phyloP scores from a whole-genome alignment of 2,329 filamentous ascomycete genomes.

The Daldinia sp. region DNA sequence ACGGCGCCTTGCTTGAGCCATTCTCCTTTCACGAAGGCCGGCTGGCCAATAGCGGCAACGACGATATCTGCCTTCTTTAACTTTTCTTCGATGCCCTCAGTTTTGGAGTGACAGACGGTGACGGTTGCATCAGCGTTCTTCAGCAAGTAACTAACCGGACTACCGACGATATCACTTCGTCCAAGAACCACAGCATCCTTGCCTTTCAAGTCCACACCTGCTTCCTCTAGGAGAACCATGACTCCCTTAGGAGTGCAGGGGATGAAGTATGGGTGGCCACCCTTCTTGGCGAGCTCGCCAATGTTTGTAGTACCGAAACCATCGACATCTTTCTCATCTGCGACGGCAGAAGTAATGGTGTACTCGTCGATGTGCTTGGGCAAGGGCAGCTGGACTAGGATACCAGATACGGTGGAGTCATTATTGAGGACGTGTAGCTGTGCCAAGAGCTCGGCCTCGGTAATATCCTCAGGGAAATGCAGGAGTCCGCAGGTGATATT shows the following conservation, averaged over 20 bases:
- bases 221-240: slow-evolving; percentile 88
- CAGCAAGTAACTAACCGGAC: slow-evolving; percentile 93
- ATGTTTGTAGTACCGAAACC: slow-evolving; percentile 95
- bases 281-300: slow-evolving; percentile 94
- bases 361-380: slow-evolving; percentile 92
- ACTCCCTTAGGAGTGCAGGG: slow-evolving; percentile 98
- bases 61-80: slow-evolving; percentile 88
- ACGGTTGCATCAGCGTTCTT: slow-evolving; percentile 97
- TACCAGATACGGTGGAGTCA: slow-evolving; percentile 84
- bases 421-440: slow-evolving; percentile 85
- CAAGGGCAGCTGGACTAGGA: slow-evolving; percentile 91
- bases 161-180: slow-evolving; percentile 96
- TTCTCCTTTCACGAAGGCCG: slow-evolving; percentile 89
- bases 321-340: slow-evolving; percentile 96
- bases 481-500: slow-evolving; percentile 88
- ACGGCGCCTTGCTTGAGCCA: slow-evolving; percentile 96
- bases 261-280: slow-evolving; percentile 86
- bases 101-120: slow-evolving; percentile 94
- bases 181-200: slow-evolving; percentile 96
- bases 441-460: slow-evolving; percentile 85
- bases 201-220: slow-evolving; percentile 82
- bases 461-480: slow-evolving; percentile 81
- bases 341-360: slow-evolving; percentile 85
- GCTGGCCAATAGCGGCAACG: slow-evolving; percentile 88
- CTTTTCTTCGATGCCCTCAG: slow-evolving; percentile 73